Evolutionary conservation across 2,329 filamentous ascomycete species (phyloP).

Genomic region (Hawksworthiomyces lignivorus): DNA sequence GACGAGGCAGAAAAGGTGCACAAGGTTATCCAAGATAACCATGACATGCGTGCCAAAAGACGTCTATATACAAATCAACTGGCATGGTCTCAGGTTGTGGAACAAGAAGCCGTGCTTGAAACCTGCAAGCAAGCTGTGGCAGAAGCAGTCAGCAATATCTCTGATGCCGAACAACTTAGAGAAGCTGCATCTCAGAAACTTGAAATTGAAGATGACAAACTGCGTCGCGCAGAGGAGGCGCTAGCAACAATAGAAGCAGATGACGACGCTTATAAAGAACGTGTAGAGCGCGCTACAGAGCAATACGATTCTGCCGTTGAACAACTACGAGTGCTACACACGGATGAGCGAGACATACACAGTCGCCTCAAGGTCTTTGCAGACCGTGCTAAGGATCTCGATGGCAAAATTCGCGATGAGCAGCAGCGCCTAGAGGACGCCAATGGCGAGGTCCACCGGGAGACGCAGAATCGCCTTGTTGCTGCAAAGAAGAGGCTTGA

Average conservation of each 20-base stretch:
- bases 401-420: slow-evolving; percentile 46
- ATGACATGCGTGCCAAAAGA: slow-evolving; percentile 54
- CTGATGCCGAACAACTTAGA: slow-evolving; percentile 26
- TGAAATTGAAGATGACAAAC: slow-evolving; percentile 36
- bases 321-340: slow-evolving; percentile 33
- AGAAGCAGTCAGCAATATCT: slow-evolving; percentile 35
- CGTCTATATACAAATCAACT: slow-evolving; percentile 56
- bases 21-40: slow-evolving; percentile 57
- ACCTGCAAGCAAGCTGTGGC: slow-evolving; percentile 28
- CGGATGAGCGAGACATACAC: slow-evolving; percentile 60
- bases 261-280: slow-evolving; percentile 37
- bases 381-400: slow-evolving; percentile 35
- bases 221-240: slow-evolving; percentile 30
- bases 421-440: slow-evolving; percentile 55
- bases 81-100: slow-evolving; percentile 81
- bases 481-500: slow-evolving; percentile 44
- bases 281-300: slow-evolving; percentile 40
- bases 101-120: slow-evolving; percentile 54
- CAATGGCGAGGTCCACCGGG: slow-evolving; percentile 56
- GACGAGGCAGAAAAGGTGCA: slow-evolving; percentile 58
- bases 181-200: slow-evolving; percentile 43
- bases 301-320: slow-evolving; percentile 31
- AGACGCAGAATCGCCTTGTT: slow-evolving; percentile 49
- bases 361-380: slow-evolving; percentile 47
- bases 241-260: slow-evolving; percentile 37